Conservation (phyloP, 768 basidiomycete species). For the Thelephora ganbajun region DNA sequence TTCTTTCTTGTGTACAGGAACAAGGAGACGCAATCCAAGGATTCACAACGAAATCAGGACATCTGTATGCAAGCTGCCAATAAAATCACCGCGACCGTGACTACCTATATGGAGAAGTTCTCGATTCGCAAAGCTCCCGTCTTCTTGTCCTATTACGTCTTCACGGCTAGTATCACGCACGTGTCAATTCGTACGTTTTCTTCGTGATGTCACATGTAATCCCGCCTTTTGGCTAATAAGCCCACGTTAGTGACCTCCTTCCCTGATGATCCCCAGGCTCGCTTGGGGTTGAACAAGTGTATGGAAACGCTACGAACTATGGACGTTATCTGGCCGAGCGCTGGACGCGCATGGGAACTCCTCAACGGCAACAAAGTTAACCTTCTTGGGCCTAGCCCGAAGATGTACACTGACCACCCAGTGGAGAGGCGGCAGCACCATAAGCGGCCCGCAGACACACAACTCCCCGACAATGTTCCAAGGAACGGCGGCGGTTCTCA, state of each 20-base stretch:
- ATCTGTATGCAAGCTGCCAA: slow-evolving; percentile 68
- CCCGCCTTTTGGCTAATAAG: background rate
- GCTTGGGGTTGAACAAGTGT: slow-evolving; percentile 46
- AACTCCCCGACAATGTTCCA: slow-evolving; percentile 18
- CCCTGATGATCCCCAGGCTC: slow-evolving; percentile 57
- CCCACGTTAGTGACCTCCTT: slow-evolving; percentile 37
- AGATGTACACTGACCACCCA: slow-evolving; percentile 1
- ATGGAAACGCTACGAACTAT: slow-evolving; percentile 54
- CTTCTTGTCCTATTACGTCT: slow-evolving; percentile 68
- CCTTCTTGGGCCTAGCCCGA: slow-evolving; percentile 1
- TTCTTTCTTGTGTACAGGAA: slow-evolving; percentile 14
- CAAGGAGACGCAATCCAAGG: slow-evolving; percentile 40
- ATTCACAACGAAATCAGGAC: slow-evolving; percentile 54
- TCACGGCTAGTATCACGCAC: slow-evolving; percentile 73
- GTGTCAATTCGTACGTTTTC: slow-evolving; percentile 39
- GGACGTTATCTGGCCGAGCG: slow-evolving; percentile 64
- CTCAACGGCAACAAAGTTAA: slow-evolving; percentile 46
- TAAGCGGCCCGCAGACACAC: slow-evolving; percentile 45
- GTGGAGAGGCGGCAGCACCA: slow-evolving; percentile 18
- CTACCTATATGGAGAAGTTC: slow-evolving; percentile 49
- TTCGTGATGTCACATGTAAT: slow-evolving; percentile 1
- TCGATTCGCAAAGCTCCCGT: slow-evolving; percentile 46
- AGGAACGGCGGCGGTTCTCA: background rate
- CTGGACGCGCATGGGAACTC: slow-evolving; percentile 59
- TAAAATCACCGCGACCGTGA: slow-evolving; percentile 52